phyloP scores from a whole-genome alignment of 768 basidiomycete genomes.

The Mycena indigotica region DNA sequence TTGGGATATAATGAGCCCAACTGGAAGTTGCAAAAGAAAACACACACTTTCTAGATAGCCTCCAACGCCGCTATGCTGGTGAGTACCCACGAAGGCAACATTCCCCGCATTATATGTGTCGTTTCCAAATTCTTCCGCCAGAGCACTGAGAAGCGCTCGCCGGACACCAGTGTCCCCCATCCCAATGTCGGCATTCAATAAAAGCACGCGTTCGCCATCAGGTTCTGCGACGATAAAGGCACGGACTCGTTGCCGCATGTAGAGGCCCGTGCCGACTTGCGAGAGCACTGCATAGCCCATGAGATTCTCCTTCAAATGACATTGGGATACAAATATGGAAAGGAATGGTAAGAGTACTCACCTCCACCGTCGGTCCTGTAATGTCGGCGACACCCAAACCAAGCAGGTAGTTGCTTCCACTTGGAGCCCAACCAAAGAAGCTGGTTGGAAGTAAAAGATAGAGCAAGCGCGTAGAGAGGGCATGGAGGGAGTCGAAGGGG shows the following conservation, averaged over 20 bases:
- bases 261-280: constrained; percentile 55
- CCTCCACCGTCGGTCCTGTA: constrained; percentile 49
- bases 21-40: background rate
- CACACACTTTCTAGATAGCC: constrained; percentile 64
- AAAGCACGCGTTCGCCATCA: constrained; percentile 4
- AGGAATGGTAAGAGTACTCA: background rate
- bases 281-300: constrained; percentile 53
- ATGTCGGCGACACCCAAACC: constrained; percentile 20
- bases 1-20: background rate
- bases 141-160: constrained; percentile 62
- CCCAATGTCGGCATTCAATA: constrained; percentile 22
- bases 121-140: constrained; percentile 54
- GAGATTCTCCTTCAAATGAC: constrained; percentile 45
- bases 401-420: constrained; percentile 10
- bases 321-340: constrained; percentile 48
- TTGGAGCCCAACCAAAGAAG: background rate
- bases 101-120: constrained; percentile 68
- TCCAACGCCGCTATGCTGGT: constrained; percentile 77
- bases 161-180: constrained; percentile 65
- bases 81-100: constrained; percentile 76
- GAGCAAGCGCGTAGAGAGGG: constrained; percentile 1
- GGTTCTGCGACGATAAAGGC: constrained; percentile 53
- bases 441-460: background rate
- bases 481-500: constrained; percentile 15
- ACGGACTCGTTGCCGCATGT: constrained; percentile 59